These are phyloP conservation scores for Eucalyptus erythrocorys DNA, from an alignment of 345 rosid genomes.

Conservation along the genomic window DNA sequence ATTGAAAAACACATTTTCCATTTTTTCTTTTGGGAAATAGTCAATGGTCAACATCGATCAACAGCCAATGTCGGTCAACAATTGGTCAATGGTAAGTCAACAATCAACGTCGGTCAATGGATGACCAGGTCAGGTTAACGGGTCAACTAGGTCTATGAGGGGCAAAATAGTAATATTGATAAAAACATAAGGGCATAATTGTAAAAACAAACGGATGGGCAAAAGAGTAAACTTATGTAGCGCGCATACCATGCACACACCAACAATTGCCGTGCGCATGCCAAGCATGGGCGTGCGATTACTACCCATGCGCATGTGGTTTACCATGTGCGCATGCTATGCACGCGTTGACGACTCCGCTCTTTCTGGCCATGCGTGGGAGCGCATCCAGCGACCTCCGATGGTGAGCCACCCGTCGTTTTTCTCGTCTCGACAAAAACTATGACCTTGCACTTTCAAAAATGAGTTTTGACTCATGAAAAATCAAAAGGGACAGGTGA, in stretches of 20 bases:
- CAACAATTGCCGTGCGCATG: rapidly evolving
- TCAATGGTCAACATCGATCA: too few relatives aligned
- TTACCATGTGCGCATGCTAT: rapidly evolving
- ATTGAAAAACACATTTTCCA: too few relatives aligned
- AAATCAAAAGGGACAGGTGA: too few relatives aligned
- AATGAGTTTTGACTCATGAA: rapidly evolving
- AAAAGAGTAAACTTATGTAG: too few relatives aligned
- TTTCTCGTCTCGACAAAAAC: too few relatives aligned
- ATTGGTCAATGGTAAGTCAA: too few relatives aligned
- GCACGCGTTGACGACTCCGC: rapidly evolving
- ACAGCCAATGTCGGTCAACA: rapidly evolving
- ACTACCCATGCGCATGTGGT: rapidly evolving
- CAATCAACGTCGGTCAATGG: rapidly evolving
- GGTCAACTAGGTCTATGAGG: too few relatives aligned
- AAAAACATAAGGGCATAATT: too few relatives aligned
- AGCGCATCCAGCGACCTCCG: rapidly evolving
- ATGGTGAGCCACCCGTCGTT: rapidly evolving
- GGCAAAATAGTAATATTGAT: rapidly evolving
- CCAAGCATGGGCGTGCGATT: rapidly evolving
- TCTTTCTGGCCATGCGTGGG: rapidly evolving
- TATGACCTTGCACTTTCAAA: too few relatives aligned
- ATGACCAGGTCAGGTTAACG: rapidly evolving
- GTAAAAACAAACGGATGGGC: too few relatives aligned
- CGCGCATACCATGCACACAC: rapidly evolving
- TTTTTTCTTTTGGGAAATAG: too few relatives aligned